Evolutionary conservation across 257 asterid genomes (phyloP), one percentile per base, ranked within the genome.

Genomic region (Scutellaria minor): DNA sequence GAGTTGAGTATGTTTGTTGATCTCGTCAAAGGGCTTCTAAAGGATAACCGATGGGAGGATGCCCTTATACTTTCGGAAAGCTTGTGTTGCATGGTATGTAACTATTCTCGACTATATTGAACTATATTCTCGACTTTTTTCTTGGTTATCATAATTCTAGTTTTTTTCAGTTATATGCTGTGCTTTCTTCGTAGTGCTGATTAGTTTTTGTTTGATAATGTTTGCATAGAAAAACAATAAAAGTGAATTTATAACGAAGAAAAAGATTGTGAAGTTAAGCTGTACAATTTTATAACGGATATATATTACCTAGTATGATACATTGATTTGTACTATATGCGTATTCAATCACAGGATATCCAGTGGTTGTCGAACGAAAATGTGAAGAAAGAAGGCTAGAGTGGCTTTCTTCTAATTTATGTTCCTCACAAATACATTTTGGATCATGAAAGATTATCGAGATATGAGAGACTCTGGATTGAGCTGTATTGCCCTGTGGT

Each of bases 41-140:
- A 80, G 71, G 83, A 70, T 57, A 77, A 85, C 72, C 84, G 84
- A 76, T 90, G 96, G 90, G 96, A 83, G 70, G 88, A 87, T 66
- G 97, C 96, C 41, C 81, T 93, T 83, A 66, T 85, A 51, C 89
- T 93, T 70, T 87, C 90, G 5, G 85, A 89, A 77, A 84, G 92
- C 81, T 83, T 93, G 75, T 90, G 90, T 76, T 45, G 56, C 80
- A 89, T 83, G 97, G 95, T 86, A 76, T 76, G 81, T 59, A 10
- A 50, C 11, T 37, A 39, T 20, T 66, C 77, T 54, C 6, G 54
- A 76, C 31, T 46, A n/a, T 46, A n/a, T 27, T 58, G 40, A 10
- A 50, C 11, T 65, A 44, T 37, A 39, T 20, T 66, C 77, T 54
- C 6, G 54, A 76, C 31, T 46, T 18, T 15, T 14, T 57, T 7